Evolutionary conservation across 495 filamentous ascomycete species (phyloP).

Genomic region (Aspergillus sclerotiicarbonarius): DNA sequence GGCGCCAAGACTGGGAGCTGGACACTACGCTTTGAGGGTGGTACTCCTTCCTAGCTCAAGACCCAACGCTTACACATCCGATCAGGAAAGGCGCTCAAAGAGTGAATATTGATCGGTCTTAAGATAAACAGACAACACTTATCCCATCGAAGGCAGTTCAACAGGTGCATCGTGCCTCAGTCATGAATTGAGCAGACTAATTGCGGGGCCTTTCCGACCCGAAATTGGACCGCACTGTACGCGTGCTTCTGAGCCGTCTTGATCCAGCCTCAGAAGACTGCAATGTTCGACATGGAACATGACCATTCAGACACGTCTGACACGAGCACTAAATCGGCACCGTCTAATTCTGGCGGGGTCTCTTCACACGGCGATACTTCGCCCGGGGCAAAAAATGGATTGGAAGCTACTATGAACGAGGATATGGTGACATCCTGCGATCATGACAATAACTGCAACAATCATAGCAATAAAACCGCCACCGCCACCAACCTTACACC

Average conservation of each 20-base stretch:
- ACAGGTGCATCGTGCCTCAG: too few relatives aligned
- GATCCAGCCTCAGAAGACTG: conserved; percentile 5
- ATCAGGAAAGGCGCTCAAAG: too few relatives aligned
- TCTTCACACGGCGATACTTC: conserved; percentile 16
- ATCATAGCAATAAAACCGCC: background rate
- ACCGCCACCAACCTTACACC: background rate
- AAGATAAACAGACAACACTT: too few relatives aligned
- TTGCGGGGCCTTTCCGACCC: conserved; percentile 3
- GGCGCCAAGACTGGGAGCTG: too few relatives aligned
- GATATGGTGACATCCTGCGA: conserved; percentile 13
- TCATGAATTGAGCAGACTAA: conserved; percentile 11
- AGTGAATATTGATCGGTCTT: too few relatives aligned
- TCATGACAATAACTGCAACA: conserved; percentile 4
- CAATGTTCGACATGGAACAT: conserved; percentile 34
- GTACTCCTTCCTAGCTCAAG: too few relatives aligned
- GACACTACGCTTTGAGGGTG: too few relatives aligned
- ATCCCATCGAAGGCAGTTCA: too few relatives aligned
- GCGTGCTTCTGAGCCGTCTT: conserved; percentile 14
- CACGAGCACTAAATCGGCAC: conserved; percentile 21
- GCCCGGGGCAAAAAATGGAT: conserved; percentile 8
- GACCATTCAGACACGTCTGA: conserved; percentile 24
- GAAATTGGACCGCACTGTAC: background rate
- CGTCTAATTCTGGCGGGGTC: conserved; percentile 15
- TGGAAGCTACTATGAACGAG: conserved; percentile 12
- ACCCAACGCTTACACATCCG: too few relatives aligned